A percentile compares a stretch with the other conserved stretches of the same genome.
phyloP scores from a whole-genome alignment of 805 yeast genomes.

The Kodamaea neixiangensis region DNA sequence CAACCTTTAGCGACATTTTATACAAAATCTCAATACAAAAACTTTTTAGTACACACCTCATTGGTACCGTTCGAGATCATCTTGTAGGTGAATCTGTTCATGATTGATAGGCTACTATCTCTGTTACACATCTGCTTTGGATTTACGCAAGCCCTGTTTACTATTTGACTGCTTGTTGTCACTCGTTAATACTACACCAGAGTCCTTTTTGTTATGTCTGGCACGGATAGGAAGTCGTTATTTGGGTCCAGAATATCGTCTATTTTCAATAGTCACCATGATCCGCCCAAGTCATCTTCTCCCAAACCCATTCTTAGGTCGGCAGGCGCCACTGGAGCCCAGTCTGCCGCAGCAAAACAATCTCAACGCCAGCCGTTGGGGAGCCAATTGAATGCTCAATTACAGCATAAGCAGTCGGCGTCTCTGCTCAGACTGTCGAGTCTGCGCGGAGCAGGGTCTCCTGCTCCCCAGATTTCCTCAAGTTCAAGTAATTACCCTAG shows the following conservation, averaged over 20 bases:
- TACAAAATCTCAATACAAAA: neutral
- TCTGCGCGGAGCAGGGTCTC: neutral
- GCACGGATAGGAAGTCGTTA: conserved; percentile 19
- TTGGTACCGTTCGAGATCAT: neutral
- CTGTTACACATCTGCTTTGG: neutral
- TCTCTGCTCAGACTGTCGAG: neutral
- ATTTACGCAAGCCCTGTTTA: neutral
- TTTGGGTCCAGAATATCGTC: conserved; percentile 35
- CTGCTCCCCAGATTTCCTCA: neutral
- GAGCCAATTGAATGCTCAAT: neutral
- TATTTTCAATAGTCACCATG: conserved; percentile 24
- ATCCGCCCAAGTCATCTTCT: conserved; percentile 6
- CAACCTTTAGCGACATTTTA: conserved; percentile 9
- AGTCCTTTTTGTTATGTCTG: conserved; percentile 1
- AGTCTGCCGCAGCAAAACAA: neutral
- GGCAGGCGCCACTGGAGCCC: neutral
- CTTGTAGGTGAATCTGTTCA: neutral
- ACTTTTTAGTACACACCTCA: neutral
- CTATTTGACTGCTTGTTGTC: neutral
- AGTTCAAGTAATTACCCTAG: neutral
- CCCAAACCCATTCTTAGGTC: conserved; percentile 5
- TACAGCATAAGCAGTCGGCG: neutral
- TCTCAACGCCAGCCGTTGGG: neutral
- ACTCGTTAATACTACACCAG: neutral
- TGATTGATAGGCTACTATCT: neutral